phyloP scores from a whole-genome alignment of 768 basidiomycete species.

The Galerina marginata region DNA sequence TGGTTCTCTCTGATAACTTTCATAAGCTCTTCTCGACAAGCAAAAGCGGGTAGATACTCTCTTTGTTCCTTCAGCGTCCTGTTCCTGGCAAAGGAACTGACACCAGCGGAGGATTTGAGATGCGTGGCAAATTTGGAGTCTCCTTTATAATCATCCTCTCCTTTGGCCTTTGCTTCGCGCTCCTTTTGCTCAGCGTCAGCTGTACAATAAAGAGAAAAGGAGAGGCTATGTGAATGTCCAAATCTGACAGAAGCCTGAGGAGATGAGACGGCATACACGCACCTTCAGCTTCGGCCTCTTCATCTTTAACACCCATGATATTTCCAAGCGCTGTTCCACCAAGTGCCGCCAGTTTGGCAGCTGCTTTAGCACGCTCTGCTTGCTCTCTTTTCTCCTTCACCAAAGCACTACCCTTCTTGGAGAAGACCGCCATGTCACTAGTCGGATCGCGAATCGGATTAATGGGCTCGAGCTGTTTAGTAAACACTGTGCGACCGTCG shows the following conservation, averaged over 20 bases:
- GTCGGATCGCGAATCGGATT: conserved; percentile 94
- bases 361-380: conserved; percentile 94
- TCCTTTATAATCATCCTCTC: conserved; percentile 80
- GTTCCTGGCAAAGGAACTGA: conserved; percentile 79
- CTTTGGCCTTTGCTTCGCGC: conserved; percentile 58
- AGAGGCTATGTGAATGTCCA: conserved; percentile 81
- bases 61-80: conserved; percentile 93
- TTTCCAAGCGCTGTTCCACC: conserved; percentile 96
- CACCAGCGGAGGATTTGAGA: conserved; percentile 78
- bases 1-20: conserved; percentile 92
- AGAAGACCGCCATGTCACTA: conserved; percentile 94
- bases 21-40: conserved; percentile 92
- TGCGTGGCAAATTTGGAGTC: conserved; percentile 98
- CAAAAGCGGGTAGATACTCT: conserved; percentile 97
- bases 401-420: conserved; percentile 94
- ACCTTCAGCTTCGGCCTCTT: conserved; percentile 93
- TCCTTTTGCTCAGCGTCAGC: conserved; percentile 59
- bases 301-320: conserved; percentile 96
- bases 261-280: conserved; percentile 39
- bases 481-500: conserved; percentile 94
- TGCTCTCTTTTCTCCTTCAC: conserved; percentile 97
- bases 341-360: conserved; percentile 90
- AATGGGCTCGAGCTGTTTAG: conserved; percentile 95
- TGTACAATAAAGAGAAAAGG: conserved; percentile 42
- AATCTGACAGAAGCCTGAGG: conserved; percentile 45